Evolutionary conservation across 2,329 filamentous ascomycete species (phyloP).

Genomic region (Alternaria conjuncta): DNA sequence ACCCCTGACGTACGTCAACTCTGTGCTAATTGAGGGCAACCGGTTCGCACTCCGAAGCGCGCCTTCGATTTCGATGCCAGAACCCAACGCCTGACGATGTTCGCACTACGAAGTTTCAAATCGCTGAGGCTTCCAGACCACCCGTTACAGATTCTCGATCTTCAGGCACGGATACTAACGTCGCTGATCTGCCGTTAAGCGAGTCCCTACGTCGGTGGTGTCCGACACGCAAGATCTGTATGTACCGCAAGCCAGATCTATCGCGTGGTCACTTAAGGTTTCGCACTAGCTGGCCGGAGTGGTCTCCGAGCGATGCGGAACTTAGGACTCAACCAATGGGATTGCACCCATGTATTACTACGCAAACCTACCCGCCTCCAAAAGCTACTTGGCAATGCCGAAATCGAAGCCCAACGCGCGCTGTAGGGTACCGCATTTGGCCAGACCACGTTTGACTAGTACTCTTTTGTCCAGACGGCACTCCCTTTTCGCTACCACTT

Average conservation of each 20-base stretch:
- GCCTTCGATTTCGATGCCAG: background rate
- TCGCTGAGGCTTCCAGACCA: background rate
- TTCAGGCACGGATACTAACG: background rate
- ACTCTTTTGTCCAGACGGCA: background rate
- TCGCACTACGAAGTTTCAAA: background rate
- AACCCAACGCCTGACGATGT: background rate
- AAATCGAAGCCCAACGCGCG: background rate
- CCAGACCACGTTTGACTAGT: background rate
- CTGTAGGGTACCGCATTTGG: background rate
- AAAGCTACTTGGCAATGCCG: background rate
- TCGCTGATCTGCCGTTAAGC: background rate
- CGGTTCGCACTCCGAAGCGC: background rate
- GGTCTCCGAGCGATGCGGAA: background rate
- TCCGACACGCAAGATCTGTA: background rate
- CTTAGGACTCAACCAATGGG: background rate
- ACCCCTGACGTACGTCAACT: background rate
- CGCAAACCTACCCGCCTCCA: background rate
- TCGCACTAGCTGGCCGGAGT: background rate
- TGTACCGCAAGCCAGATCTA: background rate
- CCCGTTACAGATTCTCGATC: background rate
- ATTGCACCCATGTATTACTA: background rate
- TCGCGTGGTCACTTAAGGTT: background rate
- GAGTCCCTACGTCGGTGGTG: background rate
- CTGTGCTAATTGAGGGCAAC: background rate
- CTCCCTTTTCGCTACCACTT: background rate